Base-by-base conservation (phyloP, 345 rosid genomes). In the Cochlearia excelsa region DNA sequence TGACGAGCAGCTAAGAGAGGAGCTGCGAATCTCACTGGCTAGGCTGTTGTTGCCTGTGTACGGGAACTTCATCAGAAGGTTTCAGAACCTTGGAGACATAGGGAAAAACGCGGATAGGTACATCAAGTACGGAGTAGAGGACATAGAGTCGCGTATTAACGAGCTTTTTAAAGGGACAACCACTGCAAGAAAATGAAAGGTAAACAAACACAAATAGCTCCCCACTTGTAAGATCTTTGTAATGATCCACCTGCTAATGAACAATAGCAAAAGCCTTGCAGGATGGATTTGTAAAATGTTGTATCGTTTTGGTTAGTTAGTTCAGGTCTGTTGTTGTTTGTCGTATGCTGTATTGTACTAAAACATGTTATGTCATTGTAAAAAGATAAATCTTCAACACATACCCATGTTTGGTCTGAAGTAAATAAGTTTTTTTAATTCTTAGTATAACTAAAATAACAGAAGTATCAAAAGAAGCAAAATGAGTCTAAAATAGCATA, bases 1-100 rank as follows among this genome's bases (percentile, higher is more conserved):
- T 9, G 96, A 90, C 57, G 91, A 85, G 70, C 94, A 81, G 74
- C 78, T 78, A 33, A 81, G 79, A 59, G 84, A 80, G 34, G 96
- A 87, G 46, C 41, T 85, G 59, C 78, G 73, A 66, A 67, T 61
- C 30, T 76, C 88, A 0, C 73, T 79, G 54, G 60, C 70, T 8
- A 82, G 74, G 51, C 62, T 70, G 47, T 27, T 90, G 74, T 57
- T 76, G 58, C 94, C 96, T 0, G 80, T 82, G 1, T 87, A 87
- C 51, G 75, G 78, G 51, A 80, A 67, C 70, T 85, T 83, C 55
- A 65, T 80, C 1, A 82, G 70, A 30, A 79, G 81, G 74, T 72
- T 81, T 42, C 91, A 77, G 72, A 80, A 51, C 63, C 57, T 53
- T 16, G 84, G 87, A 2, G 89, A 87, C 29, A 69, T 77, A 4